These are phyloP conservation scores for Lindgomyces ingoldianus DNA, from an alignment of 495 filamentous ascomycete genomes.

Conservation along the genomic window DNA sequence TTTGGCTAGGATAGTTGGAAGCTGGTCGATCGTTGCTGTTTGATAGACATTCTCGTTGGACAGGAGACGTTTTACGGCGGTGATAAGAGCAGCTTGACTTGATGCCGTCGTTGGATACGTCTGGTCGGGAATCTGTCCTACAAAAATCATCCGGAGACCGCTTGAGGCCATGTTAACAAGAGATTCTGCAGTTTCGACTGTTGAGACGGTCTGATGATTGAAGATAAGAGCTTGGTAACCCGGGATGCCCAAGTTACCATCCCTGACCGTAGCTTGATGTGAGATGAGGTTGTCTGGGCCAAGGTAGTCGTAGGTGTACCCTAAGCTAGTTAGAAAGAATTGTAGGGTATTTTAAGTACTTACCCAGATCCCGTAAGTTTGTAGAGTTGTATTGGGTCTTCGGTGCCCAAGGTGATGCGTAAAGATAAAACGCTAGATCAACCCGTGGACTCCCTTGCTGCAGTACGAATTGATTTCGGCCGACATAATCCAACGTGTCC, in stretches of 20 bases:
- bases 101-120: conserved; percentile 4
- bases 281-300: conserved; percentile 52
- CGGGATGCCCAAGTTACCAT: conserved; percentile 47
- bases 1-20: conserved; percentile 18
- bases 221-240: conserved; percentile 53
- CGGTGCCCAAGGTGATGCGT: conserved; percentile 9
- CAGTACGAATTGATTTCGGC: conserved; percentile 45
- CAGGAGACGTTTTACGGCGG: not conserved
- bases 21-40: not conserved
- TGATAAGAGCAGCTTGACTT: not conserved
- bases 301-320: conserved; percentile 55
- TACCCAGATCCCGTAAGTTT: conserved; percentile 20
- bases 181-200: conserved; percentile 41
- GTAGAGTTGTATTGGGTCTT: conserved; percentile 34
- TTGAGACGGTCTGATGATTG: conserved; percentile 45
- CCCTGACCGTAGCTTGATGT: conserved; percentile 41
- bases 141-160: conserved; percentile 50
- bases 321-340: conserved; percentile 35
- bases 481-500: conserved; percentile 48
- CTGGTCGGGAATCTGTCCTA: conserved; percentile 4
- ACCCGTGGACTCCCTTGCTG: conserved; percentile 48
- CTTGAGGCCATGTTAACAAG: conserved; percentile 47
- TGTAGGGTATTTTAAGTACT: conserved; percentile 20
- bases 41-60: not conserved
- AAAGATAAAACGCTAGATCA: conserved; percentile 49